phyloP scores from a whole-genome alignment of 352 stramenopile species.

The Pythium sukuiense region DNA sequence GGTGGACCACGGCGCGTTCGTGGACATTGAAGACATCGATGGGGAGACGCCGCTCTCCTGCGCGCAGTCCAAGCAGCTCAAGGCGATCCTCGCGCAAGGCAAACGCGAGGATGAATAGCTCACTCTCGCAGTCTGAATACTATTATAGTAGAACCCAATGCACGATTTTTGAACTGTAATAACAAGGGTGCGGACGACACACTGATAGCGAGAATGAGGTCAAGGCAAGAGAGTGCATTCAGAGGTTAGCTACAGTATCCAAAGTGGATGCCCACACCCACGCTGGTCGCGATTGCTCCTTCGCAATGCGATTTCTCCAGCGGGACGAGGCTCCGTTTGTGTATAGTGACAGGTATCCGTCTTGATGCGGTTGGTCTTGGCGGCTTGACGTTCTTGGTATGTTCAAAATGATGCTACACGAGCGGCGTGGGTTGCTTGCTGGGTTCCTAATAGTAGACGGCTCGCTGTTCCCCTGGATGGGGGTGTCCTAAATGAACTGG shows the following conservation, averaged over 20 bases:
- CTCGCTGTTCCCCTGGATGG: not conserved
- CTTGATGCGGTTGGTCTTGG: not conserved
- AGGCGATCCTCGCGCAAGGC: constrained; percentile 41
- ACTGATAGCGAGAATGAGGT: not conserved
- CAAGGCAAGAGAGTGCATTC: not conserved
- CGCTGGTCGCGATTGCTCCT: constrained; percentile 1
- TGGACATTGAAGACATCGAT: constrained; percentile 64
- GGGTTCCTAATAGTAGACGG: not conserved
- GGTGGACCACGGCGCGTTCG: constrained; percentile 58
- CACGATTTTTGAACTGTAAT: not conserved
- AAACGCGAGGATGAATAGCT: constrained; percentile 7
- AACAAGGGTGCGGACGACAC: not conserved
- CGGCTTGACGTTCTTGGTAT: not conserved
- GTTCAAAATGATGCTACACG: constrained; percentile 5
- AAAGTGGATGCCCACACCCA: not conserved
- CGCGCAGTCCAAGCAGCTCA: constrained; percentile 41
- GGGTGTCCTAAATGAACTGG: constrained; percentile 55
- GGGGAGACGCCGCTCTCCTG: constrained; percentile 58
- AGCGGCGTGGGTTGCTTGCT: not conserved
- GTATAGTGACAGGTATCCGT: not conserved
- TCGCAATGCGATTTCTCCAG: not conserved
- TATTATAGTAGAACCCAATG: too few species aligned
- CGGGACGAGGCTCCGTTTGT: not conserved
- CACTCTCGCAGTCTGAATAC: too few species aligned
- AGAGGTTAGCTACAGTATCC: not conserved